Evolutionary conservation across 129 eudicot species (phyloP), one percentile per base, ranked within the genome.

Genomic region (Ambrosia artemisiifolia): DNA sequence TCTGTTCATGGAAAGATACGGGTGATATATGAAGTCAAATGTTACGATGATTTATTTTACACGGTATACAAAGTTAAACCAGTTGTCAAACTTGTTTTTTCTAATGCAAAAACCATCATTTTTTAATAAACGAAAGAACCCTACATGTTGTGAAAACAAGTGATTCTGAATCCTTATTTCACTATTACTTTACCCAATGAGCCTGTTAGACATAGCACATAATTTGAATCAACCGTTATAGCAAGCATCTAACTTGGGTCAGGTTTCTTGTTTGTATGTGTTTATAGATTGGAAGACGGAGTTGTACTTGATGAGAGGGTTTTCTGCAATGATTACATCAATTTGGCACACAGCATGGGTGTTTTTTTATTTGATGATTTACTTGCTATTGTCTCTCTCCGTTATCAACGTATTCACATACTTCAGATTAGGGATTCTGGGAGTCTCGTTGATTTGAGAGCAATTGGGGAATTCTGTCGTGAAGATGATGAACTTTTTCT

Each of bases 401-500:
- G 99, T 53, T 95, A 78, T 85, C 99, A 95, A 55, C 81, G 83
- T 66, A 95, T 95, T 75, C 97, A 95, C 88, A 83, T 95, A 75
- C 91, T 95, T 75, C 99, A 95, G 71, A 91, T 95, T 69, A 83
- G 97, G 67, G 99, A 95, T 69, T 91, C 99, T 1, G 99, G 99
- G n/a, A 82, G 80, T 78, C 99, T 95, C 61, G 99, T 95, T 73
- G 96, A 95, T 78, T 88, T 90, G 38, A 69, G 99, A 12, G 90
- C 84, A 18, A 90, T 95, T 65, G 99, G 99, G 34, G 96, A 87
- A 57, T 95, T 82, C 78, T 95, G 99, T 83, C 91, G 86, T 63
- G 99, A 95, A 95, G 99, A 95, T 78, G 99, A 95, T 75, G 95
- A 95, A 74, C 94, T 95, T 77, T 95, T 95, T 75, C 79, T 95